phyloP scores from a whole-genome alignment of 1,284 basidiomycete genomes.

The Apiotrichum gracile region DNA sequence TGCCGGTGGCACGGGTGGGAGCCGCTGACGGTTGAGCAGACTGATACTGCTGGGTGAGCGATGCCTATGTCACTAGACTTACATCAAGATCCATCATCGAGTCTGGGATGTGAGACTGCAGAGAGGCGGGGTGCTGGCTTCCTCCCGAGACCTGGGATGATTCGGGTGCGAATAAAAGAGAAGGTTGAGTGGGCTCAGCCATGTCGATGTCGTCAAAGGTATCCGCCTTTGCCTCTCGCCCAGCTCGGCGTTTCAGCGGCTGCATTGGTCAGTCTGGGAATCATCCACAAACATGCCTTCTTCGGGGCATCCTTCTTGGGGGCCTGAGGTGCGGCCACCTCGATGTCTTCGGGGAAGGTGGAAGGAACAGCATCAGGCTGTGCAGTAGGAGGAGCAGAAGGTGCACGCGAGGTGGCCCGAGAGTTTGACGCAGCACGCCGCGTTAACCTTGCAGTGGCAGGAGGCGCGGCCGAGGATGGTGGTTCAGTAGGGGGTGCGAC shows the following conservation, averaged over 20 bases:
- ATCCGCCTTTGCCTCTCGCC: conserved; percentile 17
- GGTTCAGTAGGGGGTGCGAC: background rate
- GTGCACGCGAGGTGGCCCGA: background rate
- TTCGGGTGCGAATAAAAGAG: background rate
- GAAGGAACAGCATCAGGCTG: conserved; percentile 27
- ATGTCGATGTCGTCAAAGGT: conserved; percentile 12
- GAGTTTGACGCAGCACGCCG: background rate
- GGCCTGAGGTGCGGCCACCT: background rate
- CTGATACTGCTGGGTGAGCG: background rate
- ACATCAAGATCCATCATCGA: conserved; percentile 17
- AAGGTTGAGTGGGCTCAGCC: background rate
- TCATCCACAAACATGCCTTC: background rate
- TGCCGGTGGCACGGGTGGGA: background rate
- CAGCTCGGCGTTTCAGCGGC: conserved; percentile 25
- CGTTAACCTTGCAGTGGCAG: background rate
- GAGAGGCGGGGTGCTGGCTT: background rate
- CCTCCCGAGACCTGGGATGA: conserved; percentile 1
- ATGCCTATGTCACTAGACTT: background rate
- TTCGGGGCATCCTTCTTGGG: conserved; percentile 2
- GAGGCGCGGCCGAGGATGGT: background rate
- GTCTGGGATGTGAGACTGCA: conserved; percentile 8
- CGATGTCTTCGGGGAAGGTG: conserved; percentile 18
- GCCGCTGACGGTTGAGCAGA: background rate
- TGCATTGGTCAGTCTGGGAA: background rate
- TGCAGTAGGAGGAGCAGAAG: background rate